phyloP scores from a whole-genome alignment of 768 basidiomycete species.

The Kondoa subrosea region DNA sequence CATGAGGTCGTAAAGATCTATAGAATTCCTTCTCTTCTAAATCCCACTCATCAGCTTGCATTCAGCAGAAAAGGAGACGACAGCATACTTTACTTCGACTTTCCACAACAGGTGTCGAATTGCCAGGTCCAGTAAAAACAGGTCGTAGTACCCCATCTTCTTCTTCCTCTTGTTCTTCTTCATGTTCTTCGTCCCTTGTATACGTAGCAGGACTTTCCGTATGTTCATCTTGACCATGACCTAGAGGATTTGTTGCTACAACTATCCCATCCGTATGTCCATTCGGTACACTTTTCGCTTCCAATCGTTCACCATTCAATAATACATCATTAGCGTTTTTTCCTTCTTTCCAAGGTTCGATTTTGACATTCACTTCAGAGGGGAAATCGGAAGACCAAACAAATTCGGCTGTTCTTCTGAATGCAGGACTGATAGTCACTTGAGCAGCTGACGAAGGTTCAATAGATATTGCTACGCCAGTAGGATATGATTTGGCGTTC shows the following conservation, averaged over 20 bases:
- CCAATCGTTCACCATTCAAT: background rate
- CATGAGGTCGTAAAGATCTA: background rate
- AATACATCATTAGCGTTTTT: background rate
- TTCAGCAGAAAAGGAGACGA: background rate
- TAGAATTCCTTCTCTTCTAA: background rate
- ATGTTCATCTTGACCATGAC: background rate
- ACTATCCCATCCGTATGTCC: background rate
- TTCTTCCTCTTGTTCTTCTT: background rate
- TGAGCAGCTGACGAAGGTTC: background rate
- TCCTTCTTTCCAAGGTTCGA: background rate
- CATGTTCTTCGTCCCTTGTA: too few relatives aligned
- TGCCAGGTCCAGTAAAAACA: background rate
- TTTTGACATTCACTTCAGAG: background rate
- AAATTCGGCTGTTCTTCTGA: background rate
- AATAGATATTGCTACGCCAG: background rate
- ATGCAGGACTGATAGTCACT: background rate
- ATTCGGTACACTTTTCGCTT: too few relatives aligned
- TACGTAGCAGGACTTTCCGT: background rate
- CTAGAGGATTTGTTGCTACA: too few relatives aligned
- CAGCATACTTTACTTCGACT: background rate
- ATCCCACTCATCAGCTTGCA: background rate
- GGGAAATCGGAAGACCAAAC: background rate
- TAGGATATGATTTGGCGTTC: background rate
- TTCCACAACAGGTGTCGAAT: background rate
- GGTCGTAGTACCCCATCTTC: background rate